Percentiles rank a stretch among this genome's conserved stretches.
These are phyloP conservation scores for Fibroporia radiculosa DNA, from an alignment of 768 basidiomycete genomes.

Conservation along the genomic window DNA sequence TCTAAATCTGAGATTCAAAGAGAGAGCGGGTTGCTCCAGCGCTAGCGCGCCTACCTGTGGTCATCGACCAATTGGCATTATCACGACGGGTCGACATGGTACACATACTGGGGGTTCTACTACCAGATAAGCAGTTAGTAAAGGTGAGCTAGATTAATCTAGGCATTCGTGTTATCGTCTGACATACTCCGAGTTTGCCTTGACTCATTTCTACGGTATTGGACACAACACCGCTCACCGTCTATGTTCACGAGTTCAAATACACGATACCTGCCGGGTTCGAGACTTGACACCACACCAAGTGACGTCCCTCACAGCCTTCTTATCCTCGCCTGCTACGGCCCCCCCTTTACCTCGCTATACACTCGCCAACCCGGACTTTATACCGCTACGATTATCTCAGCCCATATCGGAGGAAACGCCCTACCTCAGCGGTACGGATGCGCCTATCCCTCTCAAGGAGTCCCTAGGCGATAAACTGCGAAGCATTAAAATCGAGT, in stretches of 20 bases:
- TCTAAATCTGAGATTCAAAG: neutral
- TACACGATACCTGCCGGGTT: constrained; percentile 81
- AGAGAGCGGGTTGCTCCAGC: neutral
- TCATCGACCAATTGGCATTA: too few species aligned
- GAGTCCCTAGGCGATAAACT: constrained; percentile 48
- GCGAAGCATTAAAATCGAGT: constrained; percentile 75
- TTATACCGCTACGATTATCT: constrained; percentile 38
- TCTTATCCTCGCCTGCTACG: constrained; percentile 84
- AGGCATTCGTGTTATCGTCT: neutral
- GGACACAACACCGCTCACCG: constrained; percentile 67
- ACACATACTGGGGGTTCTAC: constrained; percentile 78
- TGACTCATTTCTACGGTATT: constrained; percentile 87
- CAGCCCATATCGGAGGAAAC: constrained; percentile 20
- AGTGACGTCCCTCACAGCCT: constrained; percentile 87
- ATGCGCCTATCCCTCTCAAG: constrained; percentile 5
- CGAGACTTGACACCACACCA: constrained; percentile 79
- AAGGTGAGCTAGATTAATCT: constrained; percentile 39
- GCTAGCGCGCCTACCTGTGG: neutral
- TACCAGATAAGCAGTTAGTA: constrained; percentile 70
- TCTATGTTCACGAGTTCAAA: constrained; percentile 86
- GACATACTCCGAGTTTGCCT: constrained; percentile 57
- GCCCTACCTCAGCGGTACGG: neutral
- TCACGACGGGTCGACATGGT: too few species aligned
- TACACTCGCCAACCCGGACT: constrained; percentile 54
- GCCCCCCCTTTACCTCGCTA: constrained; percentile 57